phyloP scores from a whole-genome alignment of 202 grass and related monocot species.

The Panicum virgatum region DNA sequence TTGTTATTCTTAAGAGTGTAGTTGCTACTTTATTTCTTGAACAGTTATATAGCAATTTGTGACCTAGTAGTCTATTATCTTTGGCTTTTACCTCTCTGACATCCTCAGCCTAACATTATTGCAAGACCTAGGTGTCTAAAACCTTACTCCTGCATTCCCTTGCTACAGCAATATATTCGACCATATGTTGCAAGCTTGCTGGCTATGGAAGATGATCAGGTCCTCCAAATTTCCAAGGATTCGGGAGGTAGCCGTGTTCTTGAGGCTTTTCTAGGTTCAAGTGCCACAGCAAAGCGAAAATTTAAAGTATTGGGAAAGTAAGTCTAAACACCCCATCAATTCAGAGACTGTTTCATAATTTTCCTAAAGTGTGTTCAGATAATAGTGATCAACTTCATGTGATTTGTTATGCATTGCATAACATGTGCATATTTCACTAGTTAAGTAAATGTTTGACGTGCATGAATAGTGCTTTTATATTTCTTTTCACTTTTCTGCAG shows the following conservation, averaged over 20 bases:
- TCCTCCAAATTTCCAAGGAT: constrained; percentile 82
- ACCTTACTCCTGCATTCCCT: constrained; percentile 5
- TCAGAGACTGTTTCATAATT: background rate
- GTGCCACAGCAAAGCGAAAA: constrained; percentile 76
- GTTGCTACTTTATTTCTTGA: constrained; percentile 19
- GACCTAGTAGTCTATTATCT: background rate
- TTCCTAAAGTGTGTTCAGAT: constrained; percentile 10
- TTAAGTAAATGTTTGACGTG: constrained; percentile 26
- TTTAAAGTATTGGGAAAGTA: constrained; percentile 91
- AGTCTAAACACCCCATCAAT: constrained; percentile 38
- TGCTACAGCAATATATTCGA: constrained; percentile 71
- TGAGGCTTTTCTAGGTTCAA: constrained; percentile 88
- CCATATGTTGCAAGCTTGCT: constrained; percentile 69
- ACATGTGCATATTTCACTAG: background rate
- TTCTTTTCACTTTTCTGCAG: background rate
- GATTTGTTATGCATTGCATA: background rate
- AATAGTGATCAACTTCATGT: background rate
- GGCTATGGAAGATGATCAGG: constrained; percentile 57
- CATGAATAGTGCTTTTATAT: background rate
- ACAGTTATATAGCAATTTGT: constrained; percentile 40
- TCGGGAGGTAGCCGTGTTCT: constrained; percentile 80
- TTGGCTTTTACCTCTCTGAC: background rate
- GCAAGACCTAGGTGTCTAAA: constrained; percentile 1
- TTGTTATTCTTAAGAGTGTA: background rate
- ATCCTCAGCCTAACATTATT: constrained; percentile 6